Percentiles rank a stretch among this genome's conserved stretches.
phyloP scores from a whole-genome alignment of 2,329 filamentous ascomycete genomes.

The Aschersonia sp. region DNA sequence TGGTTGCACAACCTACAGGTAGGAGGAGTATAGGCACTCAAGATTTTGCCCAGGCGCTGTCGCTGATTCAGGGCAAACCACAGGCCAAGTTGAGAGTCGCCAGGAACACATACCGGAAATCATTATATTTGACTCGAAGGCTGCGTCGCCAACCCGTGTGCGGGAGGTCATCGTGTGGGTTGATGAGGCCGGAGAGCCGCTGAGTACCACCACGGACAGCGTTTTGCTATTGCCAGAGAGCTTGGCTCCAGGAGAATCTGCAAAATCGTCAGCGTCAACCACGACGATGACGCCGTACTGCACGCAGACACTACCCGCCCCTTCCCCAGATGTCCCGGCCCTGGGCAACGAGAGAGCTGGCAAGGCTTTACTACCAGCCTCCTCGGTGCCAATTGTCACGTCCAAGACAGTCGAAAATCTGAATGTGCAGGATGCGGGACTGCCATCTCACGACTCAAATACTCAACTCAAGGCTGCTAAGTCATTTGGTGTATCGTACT shows the following conservation, averaged over 20 bases:
- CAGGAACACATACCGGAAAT: constrained; percentile 6
- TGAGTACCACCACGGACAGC: constrained; percentile 28
- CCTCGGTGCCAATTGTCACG: neutral
- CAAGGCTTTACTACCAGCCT: neutral
- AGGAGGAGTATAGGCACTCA: neutral
- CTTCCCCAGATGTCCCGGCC: neutral
- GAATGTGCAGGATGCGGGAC: neutral
- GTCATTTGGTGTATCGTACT: constrained; percentile 31
- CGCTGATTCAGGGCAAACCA: neutral
- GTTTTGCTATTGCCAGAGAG: constrained; percentile 10
- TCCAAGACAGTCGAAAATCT: neutral
- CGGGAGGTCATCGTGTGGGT: constrained; percentile 44
- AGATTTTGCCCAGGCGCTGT: neutral
- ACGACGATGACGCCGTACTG: constrained; percentile 1
- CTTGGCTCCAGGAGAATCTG: constrained; percentile 1
- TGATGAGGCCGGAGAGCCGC: constrained; percentile 37
- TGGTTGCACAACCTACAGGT: neutral
- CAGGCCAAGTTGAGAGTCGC: neutral
- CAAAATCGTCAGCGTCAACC: constrained; percentile 1
- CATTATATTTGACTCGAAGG: constrained; percentile 20
- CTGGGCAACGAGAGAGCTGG: neutral
- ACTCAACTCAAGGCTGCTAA: constrained; percentile 3
- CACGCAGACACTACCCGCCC: constrained; percentile 1
- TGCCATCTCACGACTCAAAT: neutral
- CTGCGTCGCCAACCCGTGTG: constrained; percentile 24